Percentiles rank a stretch among this genome's conserved stretches.
Conservation (phyloP, 2,329 filamentous ascomycete species). For the Sporothrix brasiliensis region DNA sequence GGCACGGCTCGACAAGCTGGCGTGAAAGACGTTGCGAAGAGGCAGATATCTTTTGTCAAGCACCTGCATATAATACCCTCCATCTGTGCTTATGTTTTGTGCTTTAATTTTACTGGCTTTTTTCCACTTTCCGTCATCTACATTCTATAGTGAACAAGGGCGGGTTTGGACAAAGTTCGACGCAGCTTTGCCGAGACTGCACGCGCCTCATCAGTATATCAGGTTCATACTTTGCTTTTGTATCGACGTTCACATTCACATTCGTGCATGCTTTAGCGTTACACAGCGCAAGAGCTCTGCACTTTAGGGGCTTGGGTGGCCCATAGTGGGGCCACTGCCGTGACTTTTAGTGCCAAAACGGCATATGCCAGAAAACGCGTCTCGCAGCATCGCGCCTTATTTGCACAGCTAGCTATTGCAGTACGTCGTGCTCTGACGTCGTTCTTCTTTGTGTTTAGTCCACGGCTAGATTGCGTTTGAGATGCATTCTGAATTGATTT, state of each 20-base stretch:
- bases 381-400: conserved; percentile 8
- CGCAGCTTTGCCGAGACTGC: no score
- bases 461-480: not conserved
- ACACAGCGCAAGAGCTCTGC: not conserved
- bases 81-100: not conserved
- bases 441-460: not conserved
- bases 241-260: not conserved
- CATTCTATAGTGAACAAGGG: not conserved
- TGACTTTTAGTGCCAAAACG: not conserved
- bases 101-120: no score
- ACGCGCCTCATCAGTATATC: no score
- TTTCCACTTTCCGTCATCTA: not conserved
- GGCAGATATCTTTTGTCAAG: not conserved
- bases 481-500: not conserved
- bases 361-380: conserved; percentile 10
- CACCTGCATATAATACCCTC: conserved; percentile 18
- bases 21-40: conserved; percentile 32
- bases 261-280: no score
- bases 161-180: not conserved
- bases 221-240: no score
- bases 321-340: not conserved
- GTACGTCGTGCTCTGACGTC: not conserved
- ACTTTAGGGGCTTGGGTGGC: not conserved
- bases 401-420: not conserved
- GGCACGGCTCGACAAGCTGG: conserved; percentile 67